phyloP scores from a whole-genome alignment of 1,284 basidiomycete genomes.

The Tausonia pullulans region DNA sequence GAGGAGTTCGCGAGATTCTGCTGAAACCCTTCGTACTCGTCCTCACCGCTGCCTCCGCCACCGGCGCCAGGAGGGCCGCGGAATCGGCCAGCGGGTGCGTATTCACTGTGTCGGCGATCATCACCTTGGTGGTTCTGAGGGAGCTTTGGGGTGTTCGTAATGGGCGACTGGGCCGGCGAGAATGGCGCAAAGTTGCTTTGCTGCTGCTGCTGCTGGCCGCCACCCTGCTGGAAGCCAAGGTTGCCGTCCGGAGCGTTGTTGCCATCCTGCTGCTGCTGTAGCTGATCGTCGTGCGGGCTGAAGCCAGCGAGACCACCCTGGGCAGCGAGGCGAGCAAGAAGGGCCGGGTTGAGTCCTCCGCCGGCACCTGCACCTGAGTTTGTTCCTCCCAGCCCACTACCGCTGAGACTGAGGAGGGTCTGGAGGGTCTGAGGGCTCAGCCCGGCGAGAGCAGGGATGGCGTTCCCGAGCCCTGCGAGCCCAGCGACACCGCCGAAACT shows the following conservation, averaged over 20 bases:
- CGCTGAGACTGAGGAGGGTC: neutral
- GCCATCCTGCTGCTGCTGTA: neutral
- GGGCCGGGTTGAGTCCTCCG: constrained; percentile 10
- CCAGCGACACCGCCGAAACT: neutral
- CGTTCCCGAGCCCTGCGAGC: neutral
- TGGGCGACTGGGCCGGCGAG: constrained; percentile 12
- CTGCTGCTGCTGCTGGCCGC: neutral
- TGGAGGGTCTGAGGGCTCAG: constrained; percentile 11
- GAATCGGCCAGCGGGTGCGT: neutral
- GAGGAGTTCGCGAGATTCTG: neutral
- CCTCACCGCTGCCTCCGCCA: neutral
- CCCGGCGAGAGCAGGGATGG: neutral
- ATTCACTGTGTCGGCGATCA: neutral
- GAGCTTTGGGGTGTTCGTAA: neutral
- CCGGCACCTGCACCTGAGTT: neutral
- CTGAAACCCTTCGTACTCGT: neutral
- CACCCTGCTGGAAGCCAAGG: neutral
- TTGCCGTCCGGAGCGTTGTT: neutral
- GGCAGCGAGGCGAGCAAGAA: constrained; percentile 8
- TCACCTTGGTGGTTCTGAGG: neutral
- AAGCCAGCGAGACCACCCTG: constrained; percentile 5
- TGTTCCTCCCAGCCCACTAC: constrained; percentile 1
- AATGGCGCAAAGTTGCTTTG: constrained; percentile 9
- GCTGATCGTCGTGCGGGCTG: neutral
- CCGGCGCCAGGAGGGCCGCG: neutral